Evolutionary conservation across 257 asterid genomes (phyloP).

Genomic region (Penstemon barbatus): DNA sequence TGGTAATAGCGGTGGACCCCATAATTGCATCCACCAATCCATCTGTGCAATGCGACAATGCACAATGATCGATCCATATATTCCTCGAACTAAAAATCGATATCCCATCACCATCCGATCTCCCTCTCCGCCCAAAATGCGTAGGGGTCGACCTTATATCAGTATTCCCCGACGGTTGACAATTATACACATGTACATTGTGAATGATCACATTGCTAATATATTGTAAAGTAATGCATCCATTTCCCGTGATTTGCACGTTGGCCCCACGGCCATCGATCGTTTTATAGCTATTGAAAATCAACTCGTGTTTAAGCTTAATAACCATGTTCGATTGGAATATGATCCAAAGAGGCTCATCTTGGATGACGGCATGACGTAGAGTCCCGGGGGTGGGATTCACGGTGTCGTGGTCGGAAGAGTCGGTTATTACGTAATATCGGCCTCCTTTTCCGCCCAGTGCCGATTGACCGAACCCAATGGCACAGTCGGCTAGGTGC

Average conservation of each 20-base stretch:
- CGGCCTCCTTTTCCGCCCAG: constrained; percentile 83
- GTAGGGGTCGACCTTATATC: constrained; percentile 69
- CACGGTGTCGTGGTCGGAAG: constrained; percentile 70
- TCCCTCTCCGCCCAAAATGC: constrained; percentile 69
- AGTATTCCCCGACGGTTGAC: constrained; percentile 69
- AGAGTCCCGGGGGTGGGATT: constrained; percentile 82
- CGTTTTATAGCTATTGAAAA: constrained; percentile 65
- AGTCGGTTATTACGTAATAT: constrained; percentile 65
- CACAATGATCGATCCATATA: constrained; percentile 89
- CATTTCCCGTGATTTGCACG: constrained; percentile 82
- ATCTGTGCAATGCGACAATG: constrained; percentile 79
- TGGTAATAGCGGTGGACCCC: constrained; percentile 86
- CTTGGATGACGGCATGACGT: constrained; percentile 85
- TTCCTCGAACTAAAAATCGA: constrained; percentile 65
- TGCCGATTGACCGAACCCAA: constrained; percentile 74
- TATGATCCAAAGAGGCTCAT: constrained; percentile 79
- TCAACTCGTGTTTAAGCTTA: constrained; percentile 76
- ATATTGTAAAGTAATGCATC: constrained; percentile 77
- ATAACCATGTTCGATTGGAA: constrained; percentile 68
- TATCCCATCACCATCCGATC: constrained; percentile 86
- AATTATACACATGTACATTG: constrained; percentile 58
- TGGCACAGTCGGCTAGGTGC: constrained; percentile 71
- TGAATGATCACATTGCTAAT: constrained; percentile 75
- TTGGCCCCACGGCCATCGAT: constrained; percentile 86
- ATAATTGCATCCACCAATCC: constrained; percentile 77